Evolutionary conservation across 2,329 filamentous ascomycete species (phyloP), one percentile per base, ranked within the genome.

Genomic region (Fusarium coffeatum): DNA sequence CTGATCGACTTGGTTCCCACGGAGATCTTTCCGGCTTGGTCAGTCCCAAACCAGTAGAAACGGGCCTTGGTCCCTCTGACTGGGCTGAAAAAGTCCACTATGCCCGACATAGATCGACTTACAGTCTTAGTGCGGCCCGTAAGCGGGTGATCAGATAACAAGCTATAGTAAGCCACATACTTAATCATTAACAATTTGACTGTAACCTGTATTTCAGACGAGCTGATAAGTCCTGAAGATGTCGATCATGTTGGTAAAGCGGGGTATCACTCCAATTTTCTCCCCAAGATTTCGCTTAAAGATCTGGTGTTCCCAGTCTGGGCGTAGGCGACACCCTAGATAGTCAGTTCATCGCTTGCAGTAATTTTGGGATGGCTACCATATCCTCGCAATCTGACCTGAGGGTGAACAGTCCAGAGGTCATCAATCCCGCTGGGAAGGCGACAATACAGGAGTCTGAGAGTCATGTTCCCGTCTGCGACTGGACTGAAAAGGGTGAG

Each of bases 401-500:
- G 16, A 41, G 25, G 41, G 28, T 27, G 12, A 27, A 4, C 7
- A 5, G 27, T 4, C 1, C 22, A 12, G 22, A 34, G 28, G 18
- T 12, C 16, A 20, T 2, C 8, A 8, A 27, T 13, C 18, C 28
- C 2, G 9, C 18, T 20, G 27, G 16, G 5, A 46, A 55, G 28
- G 20, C 27, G 2, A 34, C 18, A 10, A 18, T 47, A 3, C 22
- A 47, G 0, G 41, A 47, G 5, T 34, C 51, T 27, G 16, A 47
- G 22, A 55, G 41, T 18, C 28, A 8, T 6, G 22, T 47, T 3
- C 12, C 13, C 6, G 13, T 63, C 2, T 34, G 58, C 1, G 27
- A 55, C 20, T 63, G 60, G 60, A 63, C 42, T 8, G 58, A 63
- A 1, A 41, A 62, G 6, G 47, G 11, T 3, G 60, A 63, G n/a